phyloP scores from a whole-genome alignment of 2,329 filamentous ascomycete species.

The Purpureocillium lavendulum region DNA sequence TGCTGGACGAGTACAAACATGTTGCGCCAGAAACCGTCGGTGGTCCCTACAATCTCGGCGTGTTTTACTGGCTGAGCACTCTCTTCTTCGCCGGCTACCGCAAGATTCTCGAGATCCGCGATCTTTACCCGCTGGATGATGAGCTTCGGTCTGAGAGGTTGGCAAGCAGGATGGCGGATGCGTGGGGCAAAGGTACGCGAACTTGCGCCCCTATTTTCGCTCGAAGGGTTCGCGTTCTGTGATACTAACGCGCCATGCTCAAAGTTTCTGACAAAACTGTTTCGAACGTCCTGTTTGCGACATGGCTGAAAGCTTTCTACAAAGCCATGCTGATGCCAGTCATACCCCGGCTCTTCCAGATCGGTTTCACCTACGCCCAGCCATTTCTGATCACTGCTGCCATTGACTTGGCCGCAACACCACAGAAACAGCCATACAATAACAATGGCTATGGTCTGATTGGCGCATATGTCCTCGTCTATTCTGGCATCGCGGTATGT shows the following conservation, averaged over 20 bases:
- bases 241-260: no score
- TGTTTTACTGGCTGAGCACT: slow-evolving; percentile 46
- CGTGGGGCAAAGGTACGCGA: slow-evolving; percentile 12
- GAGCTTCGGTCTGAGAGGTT: slow-evolving; percentile 9
- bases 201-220: no score
- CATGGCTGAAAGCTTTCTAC: slow-evolving; percentile 7
- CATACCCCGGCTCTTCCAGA: slow-evolving; percentile 11
- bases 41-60: slow-evolving; percentile 35
- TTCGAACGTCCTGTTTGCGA: slow-evolving; percentile 6
- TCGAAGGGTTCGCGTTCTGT: no score
- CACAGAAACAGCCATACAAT: slow-evolving; percentile 10
- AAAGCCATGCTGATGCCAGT: slow-evolving; percentile 7
- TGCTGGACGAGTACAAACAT: slow-evolving; percentile 3
- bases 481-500: slow-evolving; percentile 15
- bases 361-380: slow-evolving; percentile 17
- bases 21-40: slow-evolving; percentile 6
- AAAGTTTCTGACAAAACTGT: slow-evolving; percentile 11
- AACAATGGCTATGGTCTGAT: slow-evolving; percentile 17
- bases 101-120: slow-evolving; percentile 28
- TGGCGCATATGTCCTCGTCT: slow-evolving; percentile 17
- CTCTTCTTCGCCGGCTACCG: slow-evolving; percentile 27
- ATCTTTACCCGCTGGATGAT: slow-evolving; percentile 14
- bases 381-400: slow-evolving; percentile 16
- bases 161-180: slow-evolving; percentile 8
- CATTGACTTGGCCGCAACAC: slow-evolving; percentile 9